Conservation (phyloP, 2,329 filamentous ascomycete genomes). For the Microascus cirrosus region DNA sequence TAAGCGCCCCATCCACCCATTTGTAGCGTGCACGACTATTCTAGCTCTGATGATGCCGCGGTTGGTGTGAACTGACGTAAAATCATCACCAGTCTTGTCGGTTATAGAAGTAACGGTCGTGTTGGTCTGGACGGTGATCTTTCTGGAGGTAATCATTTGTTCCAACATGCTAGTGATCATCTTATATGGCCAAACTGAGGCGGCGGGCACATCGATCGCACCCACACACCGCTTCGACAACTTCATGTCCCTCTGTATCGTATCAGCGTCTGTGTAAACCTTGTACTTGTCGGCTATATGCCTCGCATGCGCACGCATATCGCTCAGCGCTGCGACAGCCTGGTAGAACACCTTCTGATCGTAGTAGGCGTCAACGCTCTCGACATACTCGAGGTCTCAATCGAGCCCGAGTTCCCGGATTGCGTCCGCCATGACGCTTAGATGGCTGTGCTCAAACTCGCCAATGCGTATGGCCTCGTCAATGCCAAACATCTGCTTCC, state of each 20-base stretch:
- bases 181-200: slow-evolving; percentile 13
- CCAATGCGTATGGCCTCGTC: slow-evolving; percentile 7
- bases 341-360: slow-evolving; percentile 8
- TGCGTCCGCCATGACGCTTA: slow-evolving; percentile 1
- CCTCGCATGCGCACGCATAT: slow-evolving; percentile 8
- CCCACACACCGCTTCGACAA: background rate
- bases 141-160: slow-evolving; percentile 1
- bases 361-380: slow-evolving; percentile 8
- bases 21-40: slow-evolving; percentile 14
- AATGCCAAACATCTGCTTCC: slow-evolving; percentile 6
- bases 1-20: slow-evolving; percentile 13
- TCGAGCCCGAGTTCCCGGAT: slow-evolving; percentile 1
- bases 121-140: slow-evolving; percentile 12
- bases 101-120: slow-evolving; percentile 8
- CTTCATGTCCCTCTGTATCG: background rate
- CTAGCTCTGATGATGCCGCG: slow-evolving; percentile 11
- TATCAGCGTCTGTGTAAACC: slow-evolving; percentile 5
- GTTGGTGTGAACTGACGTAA: slow-evolving; percentile 9
- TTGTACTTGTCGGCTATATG: slow-evolving; percentile 7
- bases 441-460: slow-evolving; percentile 7
- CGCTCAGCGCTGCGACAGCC: slow-evolving; percentile 7
- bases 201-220: background rate
- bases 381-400: slow-evolving; percentile 7
- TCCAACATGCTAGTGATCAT: slow-evolving; percentile 9
- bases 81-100: slow-evolving; percentile 2